phyloP scores from a whole-genome alignment of 176 grass and related monocot genomes.

The Aegilops sharonensis region DNA sequence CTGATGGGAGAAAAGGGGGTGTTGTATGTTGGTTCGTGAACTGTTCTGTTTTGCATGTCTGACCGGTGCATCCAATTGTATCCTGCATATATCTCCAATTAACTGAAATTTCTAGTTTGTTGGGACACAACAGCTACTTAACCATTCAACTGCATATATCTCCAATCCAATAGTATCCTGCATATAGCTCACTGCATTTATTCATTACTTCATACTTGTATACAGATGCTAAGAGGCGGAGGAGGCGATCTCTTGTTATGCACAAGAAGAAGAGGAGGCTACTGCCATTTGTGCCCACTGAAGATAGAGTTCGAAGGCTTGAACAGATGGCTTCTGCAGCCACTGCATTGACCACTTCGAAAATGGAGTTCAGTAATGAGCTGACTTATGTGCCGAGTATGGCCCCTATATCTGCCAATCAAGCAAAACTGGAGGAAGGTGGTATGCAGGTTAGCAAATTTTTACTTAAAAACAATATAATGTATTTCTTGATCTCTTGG shows the following conservation, averaged over 20 bases:
- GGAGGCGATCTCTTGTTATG: constrained; percentile 53
- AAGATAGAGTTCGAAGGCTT: constrained; percentile 51
- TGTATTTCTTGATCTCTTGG: background rate
- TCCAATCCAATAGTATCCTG: no score
- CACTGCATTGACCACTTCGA: constrained; percentile 61
- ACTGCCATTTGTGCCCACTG: constrained; percentile 66
- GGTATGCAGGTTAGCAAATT: constrained; percentile 78
- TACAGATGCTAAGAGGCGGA: constrained; percentile 50
- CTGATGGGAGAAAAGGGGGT: no score
- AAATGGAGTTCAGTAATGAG: constrained; percentile 79
- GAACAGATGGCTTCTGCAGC: constrained; percentile 87
- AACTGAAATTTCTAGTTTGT: constrained; percentile 1
- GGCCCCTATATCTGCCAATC: constrained; percentile 64
- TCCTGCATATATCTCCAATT: background rate
- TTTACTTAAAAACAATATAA: background rate
- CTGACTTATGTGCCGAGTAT: constrained; percentile 60
- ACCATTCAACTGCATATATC: no score
- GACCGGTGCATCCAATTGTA: no score
- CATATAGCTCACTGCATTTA: no score
- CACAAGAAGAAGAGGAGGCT: constrained; percentile 82
- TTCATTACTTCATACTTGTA: background rate
- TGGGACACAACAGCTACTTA: no score
- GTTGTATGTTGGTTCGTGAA: no score
- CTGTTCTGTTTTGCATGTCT: no score
- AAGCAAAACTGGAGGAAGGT: constrained; percentile 63